These are phyloP conservation scores for Lactarius indigo DNA, from an alignment of 768 basidiomycete species.

Conservation along the genomic window DNA sequence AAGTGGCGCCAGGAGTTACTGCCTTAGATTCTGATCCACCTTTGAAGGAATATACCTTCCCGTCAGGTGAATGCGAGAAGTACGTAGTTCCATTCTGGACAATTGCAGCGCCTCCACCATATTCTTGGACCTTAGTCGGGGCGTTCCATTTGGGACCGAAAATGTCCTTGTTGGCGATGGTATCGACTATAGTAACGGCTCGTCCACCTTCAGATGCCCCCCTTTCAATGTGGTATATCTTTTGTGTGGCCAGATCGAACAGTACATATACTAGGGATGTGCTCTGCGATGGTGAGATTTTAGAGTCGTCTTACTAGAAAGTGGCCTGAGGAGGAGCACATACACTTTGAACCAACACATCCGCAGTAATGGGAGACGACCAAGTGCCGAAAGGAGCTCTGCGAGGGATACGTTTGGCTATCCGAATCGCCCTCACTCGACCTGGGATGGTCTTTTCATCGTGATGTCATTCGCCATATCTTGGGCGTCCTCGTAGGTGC, in stretches of 20 bases:
- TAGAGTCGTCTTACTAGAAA: background rate
- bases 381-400: no score
- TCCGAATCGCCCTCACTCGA: no score
- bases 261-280: conserved; percentile 41
- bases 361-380: conserved; percentile 12
- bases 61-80: conserved; percentile 56
- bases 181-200: no score
- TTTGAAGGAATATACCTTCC: conserved; percentile 49
- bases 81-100: conserved; percentile 49
- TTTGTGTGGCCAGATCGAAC: conserved; percentile 47
- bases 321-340: background rate
- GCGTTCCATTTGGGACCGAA: conserved; percentile 54
- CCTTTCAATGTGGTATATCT: conserved; percentile 55
- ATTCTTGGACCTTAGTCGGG: conserved; percentile 61
- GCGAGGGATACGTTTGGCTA: no score
- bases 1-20: conserved; percentile 53
- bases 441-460: no score
- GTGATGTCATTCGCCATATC: no score
- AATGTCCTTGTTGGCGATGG: conserved; percentile 46
- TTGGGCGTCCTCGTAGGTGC: no score
- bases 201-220: conserved; percentile 56
- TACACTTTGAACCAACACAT: conserved; percentile 16
- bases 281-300: conserved; percentile 27
- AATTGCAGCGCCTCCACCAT: conserved; percentile 62
- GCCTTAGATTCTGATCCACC: no score